phyloP scores from a whole-genome alignment of 768 basidiomycete species.

The Mycena filopes region DNA sequence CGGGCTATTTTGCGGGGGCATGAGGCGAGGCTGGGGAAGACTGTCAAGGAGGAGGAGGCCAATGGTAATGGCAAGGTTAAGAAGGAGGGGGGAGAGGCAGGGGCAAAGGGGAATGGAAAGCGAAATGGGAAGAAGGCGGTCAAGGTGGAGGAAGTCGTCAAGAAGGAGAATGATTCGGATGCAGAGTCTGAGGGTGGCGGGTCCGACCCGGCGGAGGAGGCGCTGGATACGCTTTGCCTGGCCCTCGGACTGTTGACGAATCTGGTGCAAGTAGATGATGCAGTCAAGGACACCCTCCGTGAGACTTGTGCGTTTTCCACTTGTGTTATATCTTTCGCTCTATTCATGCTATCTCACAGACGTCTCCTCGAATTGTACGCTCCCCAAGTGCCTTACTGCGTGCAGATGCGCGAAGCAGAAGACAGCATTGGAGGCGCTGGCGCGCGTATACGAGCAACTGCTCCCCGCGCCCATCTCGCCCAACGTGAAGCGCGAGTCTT shows the following conservation, averaged over 20 bases:
- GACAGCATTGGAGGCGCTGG: constrained; percentile 62
- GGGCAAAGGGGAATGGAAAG: not conserved
- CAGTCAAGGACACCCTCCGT: constrained; percentile 57
- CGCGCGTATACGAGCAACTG: constrained; percentile 58
- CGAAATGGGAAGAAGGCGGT: constrained; percentile 17
- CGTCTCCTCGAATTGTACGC: constrained; percentile 50
- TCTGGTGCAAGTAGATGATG: constrained; percentile 68
- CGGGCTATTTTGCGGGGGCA: constrained; percentile 58
- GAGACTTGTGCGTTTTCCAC: constrained; percentile 56
- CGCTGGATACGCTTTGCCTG: constrained; percentile 80
- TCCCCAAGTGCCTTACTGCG: constrained; percentile 58
- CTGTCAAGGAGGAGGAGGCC: constrained; percentile 30
- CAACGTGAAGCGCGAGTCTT: constrained; percentile 40
- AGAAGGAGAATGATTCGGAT: constrained; percentile 20
- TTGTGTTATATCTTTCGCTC: not conserved
- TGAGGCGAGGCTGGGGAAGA: constrained; percentile 30
- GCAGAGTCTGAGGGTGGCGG: constrained; percentile 31
- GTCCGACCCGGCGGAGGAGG: constrained; percentile 47
- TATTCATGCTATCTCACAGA: not conserved
- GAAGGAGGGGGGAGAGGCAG: constrained; percentile 12
- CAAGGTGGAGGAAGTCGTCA: constrained; percentile 25
- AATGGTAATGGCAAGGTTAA: constrained; percentile 30
- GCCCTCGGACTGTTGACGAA: constrained; percentile 82
- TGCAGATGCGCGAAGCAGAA: constrained; percentile 64
- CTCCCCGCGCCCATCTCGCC: constrained; percentile 19